Conservation (phyloP, 148 eudicot species). For the Persicaria tinctoria region DNA sequence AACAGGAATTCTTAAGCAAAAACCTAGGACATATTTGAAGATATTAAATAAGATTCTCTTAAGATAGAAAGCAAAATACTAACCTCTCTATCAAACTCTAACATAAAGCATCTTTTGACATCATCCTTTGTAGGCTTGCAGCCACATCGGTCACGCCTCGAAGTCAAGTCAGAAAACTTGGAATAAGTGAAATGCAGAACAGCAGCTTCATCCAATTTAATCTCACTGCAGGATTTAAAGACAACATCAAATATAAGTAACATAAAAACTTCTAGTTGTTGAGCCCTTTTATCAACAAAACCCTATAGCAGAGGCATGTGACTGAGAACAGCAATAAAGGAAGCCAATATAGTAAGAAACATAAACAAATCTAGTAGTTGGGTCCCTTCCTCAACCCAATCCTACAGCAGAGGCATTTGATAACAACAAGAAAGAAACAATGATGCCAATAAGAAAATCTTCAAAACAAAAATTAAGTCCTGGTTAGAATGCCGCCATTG, state of each 20-base stretch:
- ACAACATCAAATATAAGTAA: background rate
- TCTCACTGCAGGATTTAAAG: slow-evolving; percentile 43
- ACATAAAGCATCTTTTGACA: slow-evolving; percentile 91
- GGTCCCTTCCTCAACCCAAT: background rate
- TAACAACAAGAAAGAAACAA: background rate
- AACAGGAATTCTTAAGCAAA: background rate
- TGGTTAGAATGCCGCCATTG: background rate
- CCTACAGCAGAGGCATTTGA: background rate
- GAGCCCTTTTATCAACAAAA: background rate
- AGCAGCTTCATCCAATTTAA: slow-evolving; percentile 87
- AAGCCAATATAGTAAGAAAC: slow-evolving; percentile 8
- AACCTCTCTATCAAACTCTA: slow-evolving; percentile 89
- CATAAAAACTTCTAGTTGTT: background rate
- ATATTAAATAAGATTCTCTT: background rate
- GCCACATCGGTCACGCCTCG: slow-evolving; percentile 94
- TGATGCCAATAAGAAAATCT: background rate
- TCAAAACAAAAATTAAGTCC: background rate
- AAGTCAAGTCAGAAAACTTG: slow-evolving; percentile 83
- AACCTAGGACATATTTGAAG: background rate
- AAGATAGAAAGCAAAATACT: slow-evolving; percentile 21
- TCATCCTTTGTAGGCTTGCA: slow-evolving; percentile 96
- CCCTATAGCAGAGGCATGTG: background rate
- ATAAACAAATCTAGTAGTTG: background rate
- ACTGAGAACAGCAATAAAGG: background rate
- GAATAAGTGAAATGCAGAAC: slow-evolving; percentile 86